phyloP scores from a whole-genome alignment of 345 rosid genomes.

The Salix arbutifolia region DNA sequence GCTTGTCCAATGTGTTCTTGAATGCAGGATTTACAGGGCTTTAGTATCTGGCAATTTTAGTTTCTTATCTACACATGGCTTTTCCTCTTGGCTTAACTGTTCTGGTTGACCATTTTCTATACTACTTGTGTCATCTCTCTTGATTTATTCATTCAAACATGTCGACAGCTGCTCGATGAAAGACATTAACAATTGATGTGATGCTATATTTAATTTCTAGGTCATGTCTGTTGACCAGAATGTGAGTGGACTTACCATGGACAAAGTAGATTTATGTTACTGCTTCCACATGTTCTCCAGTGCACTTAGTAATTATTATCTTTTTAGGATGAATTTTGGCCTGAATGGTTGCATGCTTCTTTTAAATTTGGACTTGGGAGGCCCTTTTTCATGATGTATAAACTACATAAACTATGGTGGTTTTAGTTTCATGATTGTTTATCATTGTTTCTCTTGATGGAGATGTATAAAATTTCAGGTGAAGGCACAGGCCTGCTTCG shows the following conservation, averaged over 20 bases:
- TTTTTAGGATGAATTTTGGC: background rate
- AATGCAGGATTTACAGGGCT: background rate
- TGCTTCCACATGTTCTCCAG: background rate
- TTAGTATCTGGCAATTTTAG: background rate
- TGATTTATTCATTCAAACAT: background rate
- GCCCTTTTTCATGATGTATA: background rate
- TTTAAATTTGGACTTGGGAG: background rate
- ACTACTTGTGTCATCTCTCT: background rate
- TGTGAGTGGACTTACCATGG: background rate
- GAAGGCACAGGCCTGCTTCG: constrained; percentile 99
- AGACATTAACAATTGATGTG: background rate
- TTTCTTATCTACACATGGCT: background rate
- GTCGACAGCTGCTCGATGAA: background rate
- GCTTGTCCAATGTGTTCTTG: too few species aligned
- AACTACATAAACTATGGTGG: too few species aligned
- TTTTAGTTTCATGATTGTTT: background rate
- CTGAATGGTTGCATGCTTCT: background rate
- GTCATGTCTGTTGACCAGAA: background rate
- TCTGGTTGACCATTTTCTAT: background rate
- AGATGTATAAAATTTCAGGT: constrained; percentile 45
- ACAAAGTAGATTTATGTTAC: background rate
- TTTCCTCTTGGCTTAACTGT: background rate
- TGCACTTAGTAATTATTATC: background rate
- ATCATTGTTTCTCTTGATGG: constrained; percentile 14
- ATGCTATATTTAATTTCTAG: background rate